Percentiles rank a stretch among this genome's conserved stretches.
phyloP scores from a whole-genome alignment of 495 filamentous ascomycete genomes.

The Penicillium chermesinum region DNA sequence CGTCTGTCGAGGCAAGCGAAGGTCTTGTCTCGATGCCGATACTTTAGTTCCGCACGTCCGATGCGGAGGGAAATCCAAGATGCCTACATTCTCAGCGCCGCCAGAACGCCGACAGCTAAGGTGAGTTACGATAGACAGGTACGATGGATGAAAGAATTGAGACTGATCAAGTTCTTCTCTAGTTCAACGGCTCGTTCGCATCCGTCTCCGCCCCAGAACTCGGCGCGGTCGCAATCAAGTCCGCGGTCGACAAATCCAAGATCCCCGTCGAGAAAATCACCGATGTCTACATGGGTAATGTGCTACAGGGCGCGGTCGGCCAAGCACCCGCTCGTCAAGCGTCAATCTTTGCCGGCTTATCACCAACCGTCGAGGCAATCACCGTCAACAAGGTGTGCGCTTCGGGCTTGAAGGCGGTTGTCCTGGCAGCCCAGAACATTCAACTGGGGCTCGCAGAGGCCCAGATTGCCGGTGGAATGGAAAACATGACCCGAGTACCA shows the following conservation, averaged over 20 bases:
- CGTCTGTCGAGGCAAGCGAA: slow-evolving; percentile 28
- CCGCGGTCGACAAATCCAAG: slow-evolving; percentile 75
- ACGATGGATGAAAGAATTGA: too few species aligned
- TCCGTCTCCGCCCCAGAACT: slow-evolving; percentile 79
- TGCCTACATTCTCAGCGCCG: slow-evolving; percentile 84
- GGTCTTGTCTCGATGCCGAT: slow-evolving; percentile 42
- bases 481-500: slow-evolving; percentile 92
- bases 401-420: slow-evolving; percentile 88
- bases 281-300: slow-evolving; percentile 96
- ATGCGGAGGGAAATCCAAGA: slow-evolving; percentile 70
- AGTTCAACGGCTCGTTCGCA: slow-evolving; percentile 91
- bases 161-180: too few species aligned
- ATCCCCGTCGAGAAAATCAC: slow-evolving; percentile 72
- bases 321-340: slow-evolving; percentile 93
- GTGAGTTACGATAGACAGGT: too few species aligned
- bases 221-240: slow-evolving; percentile 82
- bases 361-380: slow-evolving; percentile 69
- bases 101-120: slow-evolving; percentile 83
- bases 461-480: slow-evolving; percentile 91
- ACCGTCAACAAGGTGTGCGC: slow-evolving; percentile 98
- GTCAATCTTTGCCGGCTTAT: slow-evolving; percentile 78
- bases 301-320: slow-evolving; percentile 77
- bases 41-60: slow-evolving; percentile 60
- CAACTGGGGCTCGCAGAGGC: slow-evolving; percentile 82
- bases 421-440: slow-evolving; percentile 86